Base-by-base conservation (phyloP, 1,284 basidiomycete species). In the Golubevia sp. region DNA sequence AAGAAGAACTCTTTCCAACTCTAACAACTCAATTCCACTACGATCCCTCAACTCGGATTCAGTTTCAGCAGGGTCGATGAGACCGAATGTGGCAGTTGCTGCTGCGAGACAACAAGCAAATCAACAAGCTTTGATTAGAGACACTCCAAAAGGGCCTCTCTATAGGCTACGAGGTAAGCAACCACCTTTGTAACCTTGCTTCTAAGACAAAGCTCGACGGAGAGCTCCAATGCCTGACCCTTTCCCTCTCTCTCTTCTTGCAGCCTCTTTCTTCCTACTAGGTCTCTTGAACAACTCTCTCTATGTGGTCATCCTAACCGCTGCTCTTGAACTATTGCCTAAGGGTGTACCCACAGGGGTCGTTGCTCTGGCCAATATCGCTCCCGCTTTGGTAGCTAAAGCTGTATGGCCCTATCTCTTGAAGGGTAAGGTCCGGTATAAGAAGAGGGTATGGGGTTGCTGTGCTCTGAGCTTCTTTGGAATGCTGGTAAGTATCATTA, bases 281-380 rank as follows among this genome's bases (percentile, higher is more conserved):
- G 84, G 84, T 5, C 71, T 84, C 30, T 73, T 85, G 49, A 85
- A 85, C 70, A 85, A 85, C 63, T 75, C 69, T 21, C 66, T 73
- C 56, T 97, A 98, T 84, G 95, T 98, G 38, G 92, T 99, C 71
- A 97, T 98, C 68, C 88, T 98, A 24, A 96, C 93, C 0, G 96
- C 96, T 3, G 96, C 96, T 0, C 87, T 97, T 15, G 96, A 99
- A 83, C 88, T 99, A 2, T 93, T 98, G 0, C 93, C 95, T 2
- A 89, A 67, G 3, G 74, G 74, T 21, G 74, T 77, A 3, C 74
- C 84, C 0, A 86, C 86, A 77, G 95, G 94, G n/a, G 89, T 97
- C 61, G 93, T 97, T 56, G 90, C 91, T 0, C 94, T 96, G 83
- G 80, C 76, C 55, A 85, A 86, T 71, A 85, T 86, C 49, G 70